Percentiles rank a stretch among this genome's conserved stretches.
phyloP scores from a whole-genome alignment of 257 asterid genomes.

The Echites panduratus region DNA sequence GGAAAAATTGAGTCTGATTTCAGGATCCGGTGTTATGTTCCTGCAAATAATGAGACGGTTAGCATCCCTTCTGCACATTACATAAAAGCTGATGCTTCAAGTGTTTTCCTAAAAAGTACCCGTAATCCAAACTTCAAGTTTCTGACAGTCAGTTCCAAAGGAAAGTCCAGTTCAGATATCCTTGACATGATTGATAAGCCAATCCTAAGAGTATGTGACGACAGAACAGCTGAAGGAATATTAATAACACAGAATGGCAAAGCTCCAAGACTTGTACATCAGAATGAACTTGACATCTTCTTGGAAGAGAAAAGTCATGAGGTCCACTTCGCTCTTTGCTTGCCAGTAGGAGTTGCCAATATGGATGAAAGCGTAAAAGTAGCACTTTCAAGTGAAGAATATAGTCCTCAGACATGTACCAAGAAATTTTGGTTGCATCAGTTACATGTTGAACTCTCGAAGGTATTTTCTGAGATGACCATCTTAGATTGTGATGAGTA shows the following conservation, averaged over 20 bases:
- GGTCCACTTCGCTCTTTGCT: constrained; percentile 46
- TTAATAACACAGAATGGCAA: constrained; percentile 31
- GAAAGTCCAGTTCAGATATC: constrained; percentile 17
- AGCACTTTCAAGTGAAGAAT: constrained; percentile 6
- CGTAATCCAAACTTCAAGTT: constrained; percentile 65
- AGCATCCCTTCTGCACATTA: constrained; percentile 47
- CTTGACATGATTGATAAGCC: constrained; percentile 24
- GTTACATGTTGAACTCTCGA: constrained; percentile 25
- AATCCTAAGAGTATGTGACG: constrained; percentile 46
- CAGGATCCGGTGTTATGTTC: constrained; percentile 52
- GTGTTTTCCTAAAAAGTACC: constrained; percentile 48
- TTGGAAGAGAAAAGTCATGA: constrained; percentile 37
- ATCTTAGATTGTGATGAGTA: constrained; percentile 28
- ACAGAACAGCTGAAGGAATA: constrained; percentile 64
- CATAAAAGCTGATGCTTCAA: constrained; percentile 53
- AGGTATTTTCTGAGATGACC: constrained; percentile 28
- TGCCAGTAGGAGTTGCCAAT: constrained; percentile 24
- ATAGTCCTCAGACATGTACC: constrained; percentile 14
- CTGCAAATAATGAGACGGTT: constrained; percentile 66
- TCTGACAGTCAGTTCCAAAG: constrained; percentile 23
- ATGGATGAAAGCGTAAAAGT: constrained; percentile 14
- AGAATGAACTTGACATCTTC: constrained; percentile 33
- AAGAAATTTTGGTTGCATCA: constrained; percentile 26
- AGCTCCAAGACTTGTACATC: constrained; percentile 35
- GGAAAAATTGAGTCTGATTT: constrained; percentile 52